Evolutionary conservation across 305 asterid genomes (phyloP).

Genomic region (Fraxinus nigra): DNA sequence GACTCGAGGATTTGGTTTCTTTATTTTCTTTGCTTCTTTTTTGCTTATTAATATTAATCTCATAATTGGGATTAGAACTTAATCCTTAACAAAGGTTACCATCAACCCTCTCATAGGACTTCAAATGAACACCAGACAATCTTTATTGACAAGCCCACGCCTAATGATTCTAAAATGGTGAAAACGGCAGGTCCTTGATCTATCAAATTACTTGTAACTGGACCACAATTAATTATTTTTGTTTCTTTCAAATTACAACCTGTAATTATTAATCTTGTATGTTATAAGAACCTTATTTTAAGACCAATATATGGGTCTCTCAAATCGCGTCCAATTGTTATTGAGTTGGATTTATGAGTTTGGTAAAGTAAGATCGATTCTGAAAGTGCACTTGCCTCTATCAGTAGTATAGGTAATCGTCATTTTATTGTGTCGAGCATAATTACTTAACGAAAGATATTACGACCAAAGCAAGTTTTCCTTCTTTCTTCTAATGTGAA

Average conservation of each 20-base stretch:
- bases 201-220: not conserved
- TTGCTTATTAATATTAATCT: too few relatives aligned
- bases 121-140: not conserved
- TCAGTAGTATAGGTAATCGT: not conserved
- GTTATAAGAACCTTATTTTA: too few relatives aligned
- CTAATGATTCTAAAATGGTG: not conserved
- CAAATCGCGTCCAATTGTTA: too few relatives aligned
- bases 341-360: too few relatives aligned
- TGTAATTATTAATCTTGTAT: too few relatives aligned
- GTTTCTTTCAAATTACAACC: not conserved
- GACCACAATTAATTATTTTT: conserved; percentile 15
- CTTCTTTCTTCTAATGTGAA: not conserved
- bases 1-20: too few relatives aligned
- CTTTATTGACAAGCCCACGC: not conserved
- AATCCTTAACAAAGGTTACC: not conserved
- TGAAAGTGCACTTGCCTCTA: too few relatives aligned
- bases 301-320: not conserved
- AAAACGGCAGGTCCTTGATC: not conserved
- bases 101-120: not conserved
- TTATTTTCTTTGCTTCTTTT: too few relatives aligned
- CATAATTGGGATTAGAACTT: too few relatives aligned
- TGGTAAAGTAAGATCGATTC: too few relatives aligned
- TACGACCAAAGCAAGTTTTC: not conserved
- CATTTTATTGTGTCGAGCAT: not conserved
- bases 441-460: too few relatives aligned